A percentile compares a stretch with the other conserved stretches of the same genome.
Conservation (phyloP, 2,329 filamentous ascomycete species). For the Trichoderma hamatum region DNA sequence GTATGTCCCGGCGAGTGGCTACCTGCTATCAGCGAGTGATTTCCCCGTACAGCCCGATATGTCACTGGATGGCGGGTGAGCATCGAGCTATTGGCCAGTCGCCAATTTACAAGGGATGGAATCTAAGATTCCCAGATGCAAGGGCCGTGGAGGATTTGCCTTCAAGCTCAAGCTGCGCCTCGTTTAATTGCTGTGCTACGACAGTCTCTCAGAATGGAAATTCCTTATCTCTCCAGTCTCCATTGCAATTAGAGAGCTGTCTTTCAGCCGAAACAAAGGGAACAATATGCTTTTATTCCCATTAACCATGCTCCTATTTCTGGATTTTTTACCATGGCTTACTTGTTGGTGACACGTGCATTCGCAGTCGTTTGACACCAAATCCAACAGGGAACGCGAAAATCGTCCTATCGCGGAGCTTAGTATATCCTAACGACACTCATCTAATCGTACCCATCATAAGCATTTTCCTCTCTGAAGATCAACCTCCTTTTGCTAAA, state of each 20-base stretch:
- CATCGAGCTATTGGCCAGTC: background rate
- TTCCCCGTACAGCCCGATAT: background rate
- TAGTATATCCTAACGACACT: background rate
- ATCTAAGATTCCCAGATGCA: conserved; percentile 12
- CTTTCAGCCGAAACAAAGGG: background rate
- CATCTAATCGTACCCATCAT: background rate
- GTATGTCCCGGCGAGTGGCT: background rate
- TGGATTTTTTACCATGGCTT: no score
- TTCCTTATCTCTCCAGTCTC: background rate
- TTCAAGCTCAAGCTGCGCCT: background rate
- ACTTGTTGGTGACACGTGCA: background rate
- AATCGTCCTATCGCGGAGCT: background rate
- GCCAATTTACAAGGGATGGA: conserved; percentile 10
- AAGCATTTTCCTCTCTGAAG: no score
- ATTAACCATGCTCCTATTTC: no score
- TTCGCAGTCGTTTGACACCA: background rate
- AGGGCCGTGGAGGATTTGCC: background rate
- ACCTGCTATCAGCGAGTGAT: background rate
- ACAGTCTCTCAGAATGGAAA: background rate
- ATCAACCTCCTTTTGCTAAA: no score
- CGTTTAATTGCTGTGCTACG: background rate
- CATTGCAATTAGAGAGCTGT: background rate
- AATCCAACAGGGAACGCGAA: background rate
- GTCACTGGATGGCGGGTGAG: background rate
- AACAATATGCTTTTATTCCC: background rate